Percentiles rank a stretch among this genome's conserved stretches.
Conservation (phyloP, 2,329 filamentous ascomycete species). For the Sporothrix euskadiensis region DNA sequence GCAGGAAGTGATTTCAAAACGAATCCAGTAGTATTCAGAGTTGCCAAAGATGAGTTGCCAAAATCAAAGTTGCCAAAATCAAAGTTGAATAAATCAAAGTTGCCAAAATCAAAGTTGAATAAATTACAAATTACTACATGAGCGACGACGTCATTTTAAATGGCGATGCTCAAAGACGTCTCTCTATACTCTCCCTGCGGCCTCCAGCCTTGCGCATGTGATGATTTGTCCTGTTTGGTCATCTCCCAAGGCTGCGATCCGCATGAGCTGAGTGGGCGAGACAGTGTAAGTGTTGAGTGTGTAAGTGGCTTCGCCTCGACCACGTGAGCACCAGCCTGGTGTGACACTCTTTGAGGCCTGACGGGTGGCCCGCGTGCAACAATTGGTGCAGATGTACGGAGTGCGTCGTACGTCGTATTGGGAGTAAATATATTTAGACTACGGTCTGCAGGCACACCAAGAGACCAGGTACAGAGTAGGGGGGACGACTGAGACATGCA, state of each 20-base stretch:
- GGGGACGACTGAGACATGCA: background rate
- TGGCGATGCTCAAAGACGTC: background rate
- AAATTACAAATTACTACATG: background rate
- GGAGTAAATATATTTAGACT: too few relatives aligned
- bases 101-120: background rate
- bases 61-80: background rate
- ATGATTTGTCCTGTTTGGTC: background rate
- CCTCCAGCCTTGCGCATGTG: constrained; percentile 8
- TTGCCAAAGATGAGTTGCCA: background rate
- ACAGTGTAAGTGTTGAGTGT: background rate
- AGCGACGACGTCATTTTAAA: background rate
- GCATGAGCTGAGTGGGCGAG: background rate
- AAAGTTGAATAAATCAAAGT: background rate
- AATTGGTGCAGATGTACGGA: background rate
- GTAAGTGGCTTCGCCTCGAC: background rate
- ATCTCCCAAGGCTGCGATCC: background rate
- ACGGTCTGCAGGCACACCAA: background rate
- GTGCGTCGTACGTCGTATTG: too few relatives aligned
- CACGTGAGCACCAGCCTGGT: constrained; percentile 13
- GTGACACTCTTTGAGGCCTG: background rate
- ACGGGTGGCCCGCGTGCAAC: background rate
- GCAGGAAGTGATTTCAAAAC: too few relatives aligned
- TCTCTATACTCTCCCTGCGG: background rate
- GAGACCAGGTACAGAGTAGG: background rate
- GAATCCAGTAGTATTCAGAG: background rate